Evolutionary conservation across 192 early-diverging fungal genomes (phyloP), one percentile per base, ranked within the genome.

Genomic region (Coemansia sp.): DNA sequence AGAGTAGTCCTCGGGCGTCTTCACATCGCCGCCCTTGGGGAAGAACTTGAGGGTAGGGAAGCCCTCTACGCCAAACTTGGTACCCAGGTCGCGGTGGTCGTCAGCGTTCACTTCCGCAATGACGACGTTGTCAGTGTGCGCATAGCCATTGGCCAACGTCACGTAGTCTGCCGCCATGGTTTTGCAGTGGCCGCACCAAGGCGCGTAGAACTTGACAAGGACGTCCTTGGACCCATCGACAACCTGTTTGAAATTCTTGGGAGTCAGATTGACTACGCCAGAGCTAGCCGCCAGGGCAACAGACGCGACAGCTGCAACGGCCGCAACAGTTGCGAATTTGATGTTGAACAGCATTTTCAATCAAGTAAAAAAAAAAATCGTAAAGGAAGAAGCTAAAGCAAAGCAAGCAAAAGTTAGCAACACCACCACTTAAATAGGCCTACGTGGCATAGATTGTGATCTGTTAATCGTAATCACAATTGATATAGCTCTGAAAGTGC

Each of bases 21-120:
- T 82, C 53, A 84, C 72, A 21, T 86, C 85, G 41, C 81, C 83
- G 67, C 90, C 93, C 73, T 93, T 94, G 67, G 93, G 87, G 89
- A 98, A 96, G 90, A 92, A 95, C 79, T 95, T 96, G 71, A 97
- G 84, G 5, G 94, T 96, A 7, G 94, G 95, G 84, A 93, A 97
- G 6, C 94, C 93, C 63, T 85, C 72, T 57, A 99, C 78, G 50
- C 77, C 91, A 77, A 86, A 99, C 63, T 86, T 84, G 55, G 69
- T 76, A 37, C 94, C 97, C 17, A 96, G 80, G 62, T 89, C 88
- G 64, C 91, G 92, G 81, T 99, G 88, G 51, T 86, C 80, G 77
- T 99, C 97, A 39, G 90, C 91, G 77, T 94, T 87, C 34, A 94
- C 82, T 73, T 94, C 95, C 78, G 94, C 94, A 74, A 99, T 95